Evolutionary conservation across 2,329 filamentous ascomycete genomes (phyloP).

Genomic region (Ceratocystis albifundus): DNA sequence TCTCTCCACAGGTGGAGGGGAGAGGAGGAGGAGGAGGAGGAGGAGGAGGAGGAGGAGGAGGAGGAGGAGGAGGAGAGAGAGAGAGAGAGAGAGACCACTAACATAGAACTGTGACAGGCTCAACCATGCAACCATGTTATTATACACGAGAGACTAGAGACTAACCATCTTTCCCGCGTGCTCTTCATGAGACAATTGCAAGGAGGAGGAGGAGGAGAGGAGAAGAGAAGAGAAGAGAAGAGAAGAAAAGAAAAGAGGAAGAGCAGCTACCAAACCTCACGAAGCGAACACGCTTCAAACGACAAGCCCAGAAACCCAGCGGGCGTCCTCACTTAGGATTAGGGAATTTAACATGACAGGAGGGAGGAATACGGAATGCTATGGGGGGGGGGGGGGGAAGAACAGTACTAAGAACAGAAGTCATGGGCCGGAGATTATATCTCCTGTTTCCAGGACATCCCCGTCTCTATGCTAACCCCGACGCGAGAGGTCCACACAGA

Average conservation of each 20-base stretch:
- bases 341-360: constrained; percentile 9
- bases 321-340: neutral
- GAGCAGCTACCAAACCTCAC: neutral
- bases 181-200: neutral
- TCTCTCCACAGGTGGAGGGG: neutral
- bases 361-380: constrained; percentile 1
- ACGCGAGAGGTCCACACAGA: no score
- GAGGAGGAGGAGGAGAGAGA: no score
- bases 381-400: neutral
- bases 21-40: no score
- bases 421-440: constrained; percentile 8
- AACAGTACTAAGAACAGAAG: neutral
- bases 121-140: no score
- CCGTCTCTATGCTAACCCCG: neutral
- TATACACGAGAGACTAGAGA: neutral
- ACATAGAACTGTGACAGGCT: neutral
- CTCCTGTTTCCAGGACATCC: neutral
- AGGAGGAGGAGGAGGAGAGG: neutral
- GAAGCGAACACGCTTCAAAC: neutral
- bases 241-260: neutral
- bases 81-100: neutral
- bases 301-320: neutral
- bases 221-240: neutral
- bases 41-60: no score
- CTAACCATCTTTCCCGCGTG: neutral